These are phyloP conservation scores for Colletotrichum sp. DNA, from an alignment of 2,329 filamentous ascomycete species.

Conservation along the genomic window DNA sequence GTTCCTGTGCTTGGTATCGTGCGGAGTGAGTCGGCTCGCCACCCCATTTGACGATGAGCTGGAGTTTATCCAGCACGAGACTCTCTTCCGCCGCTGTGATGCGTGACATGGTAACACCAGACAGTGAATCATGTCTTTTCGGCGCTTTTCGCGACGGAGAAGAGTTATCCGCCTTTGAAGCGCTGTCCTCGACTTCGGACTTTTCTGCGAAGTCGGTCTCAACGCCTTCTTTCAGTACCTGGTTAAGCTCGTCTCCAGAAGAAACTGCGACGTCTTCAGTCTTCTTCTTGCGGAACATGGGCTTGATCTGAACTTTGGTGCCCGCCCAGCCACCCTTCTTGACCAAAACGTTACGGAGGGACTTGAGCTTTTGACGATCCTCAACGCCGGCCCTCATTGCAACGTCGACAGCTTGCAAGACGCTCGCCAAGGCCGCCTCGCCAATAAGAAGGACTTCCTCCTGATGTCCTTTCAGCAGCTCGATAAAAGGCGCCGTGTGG, in stretches of 20 bases:
- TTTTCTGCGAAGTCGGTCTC: conserved; percentile 27
- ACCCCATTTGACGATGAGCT: conserved; percentile 98
- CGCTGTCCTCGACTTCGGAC: conserved; percentile 1
- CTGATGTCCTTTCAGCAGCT: conserved; percentile 91
- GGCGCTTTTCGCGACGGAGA: conserved; percentile 47
- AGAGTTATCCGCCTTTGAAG: conserved; percentile 11
- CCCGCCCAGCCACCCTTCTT: conserved; percentile 95
- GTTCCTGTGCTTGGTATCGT: conserved; percentile 92
- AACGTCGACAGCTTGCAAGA: conserved; percentile 84
- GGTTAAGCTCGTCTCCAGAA: conserved; percentile 34
- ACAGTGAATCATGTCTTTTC: conserved; percentile 81
- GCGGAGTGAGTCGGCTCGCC: conserved; percentile 98
- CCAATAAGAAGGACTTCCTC: conserved; percentile 96
- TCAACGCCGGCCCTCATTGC: conserved; percentile 83
- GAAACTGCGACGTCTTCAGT: conserved; percentile 56
- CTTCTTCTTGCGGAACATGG: conserved; percentile 94
- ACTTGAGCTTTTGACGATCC: conserved; percentile 83
- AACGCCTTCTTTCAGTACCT: conserved; percentile 34
- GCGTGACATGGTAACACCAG: conserved; percentile 89
- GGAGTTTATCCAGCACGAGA: conserved; percentile 91
- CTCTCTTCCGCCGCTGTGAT: conserved; percentile 94
- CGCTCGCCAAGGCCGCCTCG: conserved; percentile 86
- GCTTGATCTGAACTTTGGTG: conserved; percentile 98
- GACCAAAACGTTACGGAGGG: conserved; percentile 83
- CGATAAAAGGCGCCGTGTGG: conserved; percentile 94